Base-by-base conservation (phyloP, 768 basidiomycete species). In the Psilocybe subaeruginosa region DNA sequence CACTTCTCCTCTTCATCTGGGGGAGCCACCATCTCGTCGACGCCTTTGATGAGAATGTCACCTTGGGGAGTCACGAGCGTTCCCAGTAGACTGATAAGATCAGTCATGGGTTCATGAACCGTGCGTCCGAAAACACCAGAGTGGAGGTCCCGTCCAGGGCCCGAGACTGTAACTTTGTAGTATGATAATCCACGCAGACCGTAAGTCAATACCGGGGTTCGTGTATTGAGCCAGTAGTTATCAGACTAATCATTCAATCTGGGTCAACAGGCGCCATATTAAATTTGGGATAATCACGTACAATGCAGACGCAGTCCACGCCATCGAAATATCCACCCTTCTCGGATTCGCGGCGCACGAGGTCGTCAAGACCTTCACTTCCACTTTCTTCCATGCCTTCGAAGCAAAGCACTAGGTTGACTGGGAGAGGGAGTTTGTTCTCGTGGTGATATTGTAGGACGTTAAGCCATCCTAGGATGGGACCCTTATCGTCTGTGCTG, bases 351-450 rank as follows among this genome's bases (percentile, higher is more conserved):
- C 80, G 79, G 61, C 81, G 75, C 63, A 98, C 93, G 47, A 97
- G 85, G 35, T 92, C 91, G 68, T 97, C 95, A 11, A 98, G 82
- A 1, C 95, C 95, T 66, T 93, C 92, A 45, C 90, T 92, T 4
- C 95, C 96, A 63, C 84, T 90, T 78, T 99, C 97, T 73, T 99
- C 97, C 96, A 97, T 99, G 3, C 92, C 96, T 73, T 99, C 97
- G 68, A 99, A 95, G 80, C 92, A 93, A 79, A 92, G 88, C 64
- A 87, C 85, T 58, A 98, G 75, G 72, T 98, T 97, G 29, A 98
- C 93, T 1, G 96, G 96, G 17, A 97, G 82, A 37, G 86, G 83
- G 47, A 86, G 78, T 23, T 84, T 79, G 37, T 84, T 83, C 58
- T 87, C 77, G 52, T 83, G 76, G 59, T 97, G 94, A 58, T 92